Conservation (phyloP, 345 rosid genomes). For the Gossypium anomalum region DNA sequence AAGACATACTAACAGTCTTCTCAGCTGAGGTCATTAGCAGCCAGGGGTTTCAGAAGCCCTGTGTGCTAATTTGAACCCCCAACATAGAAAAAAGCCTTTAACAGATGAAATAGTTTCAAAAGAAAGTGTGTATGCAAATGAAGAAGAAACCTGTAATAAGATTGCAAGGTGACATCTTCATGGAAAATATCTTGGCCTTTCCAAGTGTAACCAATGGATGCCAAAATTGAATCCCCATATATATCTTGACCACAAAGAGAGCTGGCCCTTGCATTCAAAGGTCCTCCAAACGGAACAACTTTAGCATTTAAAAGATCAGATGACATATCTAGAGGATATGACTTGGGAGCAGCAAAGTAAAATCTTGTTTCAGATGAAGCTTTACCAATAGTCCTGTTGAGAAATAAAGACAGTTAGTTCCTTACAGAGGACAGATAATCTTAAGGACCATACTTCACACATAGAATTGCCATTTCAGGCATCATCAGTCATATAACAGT, state of each 20-base stretch:
- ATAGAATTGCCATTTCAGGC: background rate
- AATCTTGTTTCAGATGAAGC: constrained; percentile 79
- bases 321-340: constrained; percentile 29
- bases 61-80: background rate
- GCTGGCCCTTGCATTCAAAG: constrained; percentile 73
- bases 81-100: background rate
- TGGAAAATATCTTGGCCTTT: constrained; percentile 56
- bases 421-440: constrained; percentile 6
- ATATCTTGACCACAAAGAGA: constrained; percentile 63
- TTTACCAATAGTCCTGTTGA: constrained; percentile 74
- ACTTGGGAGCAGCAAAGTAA: constrained; percentile 54
- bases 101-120: background rate
- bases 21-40: background rate
- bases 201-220: constrained; percentile 83
- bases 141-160: constrained; percentile 67
- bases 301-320: constrained; percentile 29
- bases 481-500: background rate
- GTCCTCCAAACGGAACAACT: constrained; percentile 29
- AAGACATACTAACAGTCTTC: background rate
- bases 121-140: background rate
- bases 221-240: constrained; percentile 79
- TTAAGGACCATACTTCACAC: constrained; percentile 5
- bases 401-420: constrained; percentile 20
- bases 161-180: constrained; percentile 57
- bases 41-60: background rate